Evolutionary conservation across 176 grass and related monocot genomes (phyloP), one percentile per base, ranked within the genome.

Genomic region (Ensete ventricosum): DNA sequence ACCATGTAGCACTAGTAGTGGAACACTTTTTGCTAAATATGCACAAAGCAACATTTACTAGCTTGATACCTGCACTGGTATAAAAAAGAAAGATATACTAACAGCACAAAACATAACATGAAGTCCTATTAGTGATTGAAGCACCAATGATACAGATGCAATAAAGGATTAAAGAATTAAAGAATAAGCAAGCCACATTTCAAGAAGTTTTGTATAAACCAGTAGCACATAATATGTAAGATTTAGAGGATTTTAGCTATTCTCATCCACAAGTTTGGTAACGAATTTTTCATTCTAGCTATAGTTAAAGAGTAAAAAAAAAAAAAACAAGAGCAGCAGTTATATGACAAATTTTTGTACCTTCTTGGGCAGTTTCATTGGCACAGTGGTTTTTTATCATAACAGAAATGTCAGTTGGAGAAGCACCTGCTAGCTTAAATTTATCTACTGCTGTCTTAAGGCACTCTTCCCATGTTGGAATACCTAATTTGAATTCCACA

Each of bases 331-430:
- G 1, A 34, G 24, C 65, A 48, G 16, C 12, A 67, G 4, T 43
- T 6, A 27, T 49, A 60, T 53, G 50, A 75, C 1, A 76, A 62
- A 62, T 1, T 13, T 9, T 50, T 65, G 14, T 89, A 98, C 95
- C 95, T 98, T 93, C 88, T 83, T 86, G 94, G 9, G 82, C 82
- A 67, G 79, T 91, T 75, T 91, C 84, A 68, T 98, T 90, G 11
- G 87, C 90, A 76, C 95, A 91, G 55, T 98, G 95, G 72, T 93
- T 98, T 67, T 98, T 98, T 73, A 93, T 88, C 80, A 91, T 98
- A 19, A 98, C 88, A 65, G 85, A 82, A 80, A 98, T 83, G 63
- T 98, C 90, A 69, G 84, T 85, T 51, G 83, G 62, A 13, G 86
- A 89, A 75, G 86, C 86, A 24, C 95, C 95, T 50, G 88, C 82